Evolutionary conservation across 345 rosid genomes (phyloP).

Genomic region (Bruguiera parviflora): DNA sequence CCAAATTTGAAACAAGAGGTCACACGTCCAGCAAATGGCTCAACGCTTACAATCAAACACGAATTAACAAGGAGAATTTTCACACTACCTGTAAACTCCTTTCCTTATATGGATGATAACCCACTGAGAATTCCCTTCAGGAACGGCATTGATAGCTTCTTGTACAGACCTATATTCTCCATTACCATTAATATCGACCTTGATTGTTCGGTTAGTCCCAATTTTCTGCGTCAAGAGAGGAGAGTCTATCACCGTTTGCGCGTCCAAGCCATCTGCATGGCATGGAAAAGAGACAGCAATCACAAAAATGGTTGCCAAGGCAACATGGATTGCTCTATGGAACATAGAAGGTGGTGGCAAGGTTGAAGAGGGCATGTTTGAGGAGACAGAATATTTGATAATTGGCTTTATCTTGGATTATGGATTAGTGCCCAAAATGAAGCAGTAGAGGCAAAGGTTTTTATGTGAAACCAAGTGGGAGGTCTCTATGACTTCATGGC

Average conservation of each 20-base stretch:
- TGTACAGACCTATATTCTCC: conserved; percentile 74
- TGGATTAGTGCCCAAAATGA: too few species aligned
- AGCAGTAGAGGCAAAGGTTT: too few species aligned
- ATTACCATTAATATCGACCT: conserved; percentile 69
- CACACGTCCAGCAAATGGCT: background rate
- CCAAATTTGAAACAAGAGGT: background rate
- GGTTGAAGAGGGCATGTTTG: conserved; percentile 17
- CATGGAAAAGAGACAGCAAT: conserved; percentile 13
- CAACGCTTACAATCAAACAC: too few species aligned
- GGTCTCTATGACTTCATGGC: too few species aligned
- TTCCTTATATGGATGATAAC: conserved; percentile 75
- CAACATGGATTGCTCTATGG: conserved; percentile 10
- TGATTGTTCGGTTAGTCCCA: conserved; percentile 57
- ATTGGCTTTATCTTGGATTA: background rate
- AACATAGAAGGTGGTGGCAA: background rate
- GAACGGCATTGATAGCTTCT: conserved; percentile 74
- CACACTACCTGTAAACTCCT: conserved; percentile 67
- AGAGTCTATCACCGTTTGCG: conserved; percentile 38
- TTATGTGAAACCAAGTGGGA: too few species aligned
- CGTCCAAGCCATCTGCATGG: conserved; percentile 15
- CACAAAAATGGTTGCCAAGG: conserved; percentile 20
- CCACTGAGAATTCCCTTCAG: conserved; percentile 61
- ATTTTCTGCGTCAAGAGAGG: conserved; percentile 69
- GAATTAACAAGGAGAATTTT: background rate
- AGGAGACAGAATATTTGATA: background rate